phyloP scores from a whole-genome alignment of 2,329 filamentous ascomycete genomes.

The Ramichloridium luteum region DNA sequence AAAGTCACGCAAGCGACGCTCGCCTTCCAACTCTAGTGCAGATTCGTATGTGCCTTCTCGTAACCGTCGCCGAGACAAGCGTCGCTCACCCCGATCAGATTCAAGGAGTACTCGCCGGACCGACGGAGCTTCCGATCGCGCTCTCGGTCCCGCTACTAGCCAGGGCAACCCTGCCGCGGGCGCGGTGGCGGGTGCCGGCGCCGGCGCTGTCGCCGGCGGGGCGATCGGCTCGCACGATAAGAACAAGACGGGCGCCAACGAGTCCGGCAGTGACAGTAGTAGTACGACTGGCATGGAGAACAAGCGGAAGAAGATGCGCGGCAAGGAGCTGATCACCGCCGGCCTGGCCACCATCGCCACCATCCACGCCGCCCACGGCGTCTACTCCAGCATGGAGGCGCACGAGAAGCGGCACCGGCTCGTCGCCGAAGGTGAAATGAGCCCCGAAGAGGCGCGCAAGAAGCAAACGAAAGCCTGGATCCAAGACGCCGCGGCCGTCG shows the following conservation, averaged over 20 bases:
- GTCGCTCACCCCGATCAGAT: slow-evolving; percentile 30
- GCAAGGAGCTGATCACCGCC: slow-evolving; percentile 54
- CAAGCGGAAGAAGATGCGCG: slow-evolving; percentile 50
- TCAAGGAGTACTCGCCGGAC: slow-evolving; percentile 26
- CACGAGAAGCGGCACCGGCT: slow-evolving; percentile 48
- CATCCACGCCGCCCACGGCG: slow-evolving; percentile 54
- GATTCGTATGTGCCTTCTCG: slow-evolving; percentile 42
- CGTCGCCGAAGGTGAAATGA: slow-evolving; percentile 52
- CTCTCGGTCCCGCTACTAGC: slow-evolving; percentile 24
- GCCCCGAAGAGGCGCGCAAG: slow-evolving; percentile 48
- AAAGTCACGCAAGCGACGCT: slow-evolving; percentile 39
- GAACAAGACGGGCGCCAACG: slow-evolving; percentile 9
- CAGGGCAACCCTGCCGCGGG: slow-evolving; percentile 31
- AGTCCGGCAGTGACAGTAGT: slow-evolving; percentile 21
- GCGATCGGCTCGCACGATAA: slow-evolving; percentile 6
- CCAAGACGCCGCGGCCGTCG: slow-evolving; percentile 53
- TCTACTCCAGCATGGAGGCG: slow-evolving; percentile 52
- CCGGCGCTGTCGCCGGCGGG: slow-evolving; percentile 13
- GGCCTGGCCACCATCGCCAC: slow-evolving; percentile 56
- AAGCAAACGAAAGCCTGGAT: slow-evolving; percentile 51
- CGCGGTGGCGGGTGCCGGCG: slow-evolving; percentile 27
- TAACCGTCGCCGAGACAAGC: slow-evolving; percentile 29
- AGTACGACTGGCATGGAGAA: slow-evolving; percentile 46
- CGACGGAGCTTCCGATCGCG: slow-evolving; percentile 18
- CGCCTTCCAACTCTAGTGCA: slow-evolving; percentile 34